These are phyloP conservation scores for Xylaria arbuscula DNA, from an alignment of 2,329 filamentous ascomycete species.

Conservation along the genomic window DNA sequence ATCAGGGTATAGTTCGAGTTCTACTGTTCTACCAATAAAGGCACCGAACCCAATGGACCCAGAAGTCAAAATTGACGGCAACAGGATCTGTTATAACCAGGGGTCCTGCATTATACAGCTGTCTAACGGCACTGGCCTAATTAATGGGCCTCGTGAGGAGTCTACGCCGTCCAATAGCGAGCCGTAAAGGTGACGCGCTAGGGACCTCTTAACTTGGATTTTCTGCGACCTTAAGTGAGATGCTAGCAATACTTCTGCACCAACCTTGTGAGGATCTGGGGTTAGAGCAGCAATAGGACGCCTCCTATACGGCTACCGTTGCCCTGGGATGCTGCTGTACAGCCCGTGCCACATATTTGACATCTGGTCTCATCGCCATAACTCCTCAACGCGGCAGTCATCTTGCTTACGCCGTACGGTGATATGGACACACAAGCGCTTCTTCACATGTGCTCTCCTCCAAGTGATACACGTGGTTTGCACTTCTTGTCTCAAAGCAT, in stretches of 20 bases:
- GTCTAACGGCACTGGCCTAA: constrained; percentile 31
- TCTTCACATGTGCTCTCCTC: constrained; percentile 1
- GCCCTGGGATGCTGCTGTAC: constrained; percentile 36
- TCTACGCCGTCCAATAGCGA: constrained; percentile 30
- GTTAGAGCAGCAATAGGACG: constrained; percentile 37
- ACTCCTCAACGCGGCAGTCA: constrained; percentile 3
- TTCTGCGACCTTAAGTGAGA: constrained; percentile 28
- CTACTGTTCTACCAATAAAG: constrained; percentile 26
- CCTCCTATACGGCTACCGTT: constrained; percentile 38
- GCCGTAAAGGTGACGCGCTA: constrained; percentile 16
- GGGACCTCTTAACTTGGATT: constrained; percentile 30
- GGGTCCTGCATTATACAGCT: constrained; percentile 31
- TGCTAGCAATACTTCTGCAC: constrained; percentile 36
- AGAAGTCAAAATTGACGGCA: constrained; percentile 16
- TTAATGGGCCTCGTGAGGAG: constrained; percentile 25
- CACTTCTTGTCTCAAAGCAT: background rate
- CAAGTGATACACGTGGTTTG: constrained; percentile 1
- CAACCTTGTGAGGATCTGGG: constrained; percentile 38
- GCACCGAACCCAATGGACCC: constrained; percentile 18
- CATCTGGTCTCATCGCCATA: constrained; percentile 17
- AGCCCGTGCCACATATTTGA: constrained; percentile 10
- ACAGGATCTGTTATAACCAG: constrained; percentile 33
- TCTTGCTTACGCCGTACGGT: constrained; percentile 15
- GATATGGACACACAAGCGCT: constrained; percentile 8
- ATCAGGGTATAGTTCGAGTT: constrained; percentile 28